phyloP scores from a whole-genome alignment of 2,329 filamentous ascomycete genomes.

The Epichloe bromicola region DNA sequence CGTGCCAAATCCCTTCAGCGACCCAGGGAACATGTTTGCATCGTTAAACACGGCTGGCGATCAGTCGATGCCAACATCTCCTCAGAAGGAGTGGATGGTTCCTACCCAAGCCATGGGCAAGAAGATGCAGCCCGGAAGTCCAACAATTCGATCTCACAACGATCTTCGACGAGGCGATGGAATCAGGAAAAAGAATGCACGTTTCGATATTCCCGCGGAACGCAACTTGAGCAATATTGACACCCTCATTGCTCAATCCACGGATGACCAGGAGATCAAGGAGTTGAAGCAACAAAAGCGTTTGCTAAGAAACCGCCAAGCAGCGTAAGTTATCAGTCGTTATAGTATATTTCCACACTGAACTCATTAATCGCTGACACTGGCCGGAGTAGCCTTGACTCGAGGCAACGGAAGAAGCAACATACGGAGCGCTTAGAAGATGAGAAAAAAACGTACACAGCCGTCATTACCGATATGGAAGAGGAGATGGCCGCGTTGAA shows the following conservation, averaged over 20 bases:
- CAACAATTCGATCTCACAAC: slow-evolving; percentile 60
- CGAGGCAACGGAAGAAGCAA: slow-evolving; percentile 92
- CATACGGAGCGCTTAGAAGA: slow-evolving; percentile 94
- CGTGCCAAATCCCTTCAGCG: slow-evolving; percentile 44
- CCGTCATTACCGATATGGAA: slow-evolving; percentile 64
- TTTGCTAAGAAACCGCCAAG: slow-evolving; percentile 85
- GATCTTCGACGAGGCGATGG: slow-evolving; percentile 69
- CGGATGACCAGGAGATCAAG: slow-evolving; percentile 87
- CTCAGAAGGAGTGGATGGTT: slow-evolving; percentile 45
- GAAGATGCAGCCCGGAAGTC: slow-evolving; percentile 54
- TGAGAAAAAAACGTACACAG: slow-evolving; percentile 86
- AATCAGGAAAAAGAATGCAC: slow-evolving; percentile 97
- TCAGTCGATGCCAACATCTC: slow-evolving; percentile 39
- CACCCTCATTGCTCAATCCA: slow-evolving; percentile 74
- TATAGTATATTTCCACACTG: fast-evolving
- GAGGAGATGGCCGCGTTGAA: slow-evolving; percentile 60
- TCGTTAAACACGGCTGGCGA: slow-evolving; percentile 31
- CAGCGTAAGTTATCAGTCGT: slow-evolving; percentile 54
- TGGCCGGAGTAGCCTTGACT: slow-evolving; percentile 58
- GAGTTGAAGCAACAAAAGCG: slow-evolving; percentile 98
- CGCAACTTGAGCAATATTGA: slow-evolving; percentile 93
- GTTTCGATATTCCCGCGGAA: slow-evolving; percentile 92
- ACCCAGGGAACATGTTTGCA: slow-evolving; percentile 40
- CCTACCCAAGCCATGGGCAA: slow-evolving; percentile 39
- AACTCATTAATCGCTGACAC: slow-evolving; percentile 5